These are phyloP conservation scores for Aspergillus tubingensis DNA, from an alignment of 2,329 filamentous ascomycete species.

Conservation along the genomic window DNA sequence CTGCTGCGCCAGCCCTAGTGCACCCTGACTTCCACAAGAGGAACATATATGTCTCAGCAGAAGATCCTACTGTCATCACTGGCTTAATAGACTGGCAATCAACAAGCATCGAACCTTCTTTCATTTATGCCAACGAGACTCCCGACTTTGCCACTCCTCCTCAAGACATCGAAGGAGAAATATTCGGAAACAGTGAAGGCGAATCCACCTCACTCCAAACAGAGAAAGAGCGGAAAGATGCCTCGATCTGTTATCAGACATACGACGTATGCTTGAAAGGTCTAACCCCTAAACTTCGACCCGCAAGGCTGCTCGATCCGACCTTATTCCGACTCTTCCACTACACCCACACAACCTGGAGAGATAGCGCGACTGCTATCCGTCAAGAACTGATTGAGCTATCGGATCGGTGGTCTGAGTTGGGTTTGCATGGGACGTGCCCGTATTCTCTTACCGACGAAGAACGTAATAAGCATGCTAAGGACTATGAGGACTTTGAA, in stretches of 20 bases:
- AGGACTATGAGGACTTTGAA: slow-evolving; percentile 36
- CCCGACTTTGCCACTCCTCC: slow-evolving; percentile 32
- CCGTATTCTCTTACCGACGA: slow-evolving; percentile 27
- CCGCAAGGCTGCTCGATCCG: slow-evolving; percentile 29
- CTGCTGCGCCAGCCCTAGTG: slow-evolving; percentile 23
- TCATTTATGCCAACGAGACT: slow-evolving; percentile 30
- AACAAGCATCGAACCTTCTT: slow-evolving; percentile 34
- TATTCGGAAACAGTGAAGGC: slow-evolving; percentile 18
- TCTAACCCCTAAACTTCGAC: slow-evolving; percentile 27
- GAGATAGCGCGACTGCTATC: slow-evolving; percentile 28
- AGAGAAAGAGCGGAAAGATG: slow-evolving; percentile 26
- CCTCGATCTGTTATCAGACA: slow-evolving; percentile 32
- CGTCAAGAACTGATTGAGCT: slow-evolving; percentile 37
- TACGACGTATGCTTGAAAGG: slow-evolving; percentile 31
- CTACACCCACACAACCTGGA: slow-evolving; percentile 34
- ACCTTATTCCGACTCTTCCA: slow-evolving; percentile 35
- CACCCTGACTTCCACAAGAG: slow-evolving; percentile 37
- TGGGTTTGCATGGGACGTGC: slow-evolving; percentile 28
- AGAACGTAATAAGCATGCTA: slow-evolving; percentile 28
- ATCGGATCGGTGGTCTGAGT: slow-evolving; percentile 26
- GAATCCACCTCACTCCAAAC: slow-evolving; percentile 1
- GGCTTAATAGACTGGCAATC: slow-evolving; percentile 39
- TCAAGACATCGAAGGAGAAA: slow-evolving; percentile 11
- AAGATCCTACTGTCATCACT: slow-evolving; percentile 33
- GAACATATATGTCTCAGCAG: slow-evolving; percentile 36